Evolutionary conservation across 129 eudicot species (phyloP), one percentile per base, ranked within the genome.

Genomic region (Mikania micrantha): DNA sequence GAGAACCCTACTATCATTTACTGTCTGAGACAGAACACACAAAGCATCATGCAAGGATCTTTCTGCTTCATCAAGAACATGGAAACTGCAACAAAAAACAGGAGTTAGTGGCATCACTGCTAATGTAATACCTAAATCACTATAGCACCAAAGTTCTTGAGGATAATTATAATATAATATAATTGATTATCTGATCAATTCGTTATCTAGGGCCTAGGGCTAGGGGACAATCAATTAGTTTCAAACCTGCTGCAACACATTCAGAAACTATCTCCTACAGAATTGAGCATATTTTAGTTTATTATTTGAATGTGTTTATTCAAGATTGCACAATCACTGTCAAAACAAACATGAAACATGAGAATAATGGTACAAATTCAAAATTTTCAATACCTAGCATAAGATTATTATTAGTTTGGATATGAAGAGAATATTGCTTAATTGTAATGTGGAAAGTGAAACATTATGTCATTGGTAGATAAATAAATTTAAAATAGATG

Each of bases 61-160:
- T 68, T 93, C 98, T 4, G 98, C 98, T 82, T 93, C 98, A 70
- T 93, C 98, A 50, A 93, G 85, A 64, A 93, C 93, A 64, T 93
- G 98, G 53, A 82, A 82, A 74, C 98, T 92, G 95, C 80, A 79
- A 19, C 64, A 54, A 4, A 15, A 31, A 41, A 32, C 7, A 5
- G 16, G 16, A 49, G 7, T 22, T 4, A 16, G 4, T 16, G 17
- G n/a, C 27, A n/a, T 59, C 65, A 8, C 24, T 59, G 2, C 21
- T 11, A 53, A 32, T 8, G 9, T 15, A 19, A 31, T 5, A 31
- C 31, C 64, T 5, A 34, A 60, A 35, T 60, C 9, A 60, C 9
- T 24, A 16, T 19, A 4, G n/a, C 13, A 6, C 19, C 2, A 17
- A 47, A 19, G 11, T 17, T 44, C 20, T n/a, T 13, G 13, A 15